A percentile compares a stretch with the other conserved stretches of the same genome.
phyloP scores from a whole-genome alignment of 495 filamentous ascomycete genomes.

The Xylaria scruposa region DNA sequence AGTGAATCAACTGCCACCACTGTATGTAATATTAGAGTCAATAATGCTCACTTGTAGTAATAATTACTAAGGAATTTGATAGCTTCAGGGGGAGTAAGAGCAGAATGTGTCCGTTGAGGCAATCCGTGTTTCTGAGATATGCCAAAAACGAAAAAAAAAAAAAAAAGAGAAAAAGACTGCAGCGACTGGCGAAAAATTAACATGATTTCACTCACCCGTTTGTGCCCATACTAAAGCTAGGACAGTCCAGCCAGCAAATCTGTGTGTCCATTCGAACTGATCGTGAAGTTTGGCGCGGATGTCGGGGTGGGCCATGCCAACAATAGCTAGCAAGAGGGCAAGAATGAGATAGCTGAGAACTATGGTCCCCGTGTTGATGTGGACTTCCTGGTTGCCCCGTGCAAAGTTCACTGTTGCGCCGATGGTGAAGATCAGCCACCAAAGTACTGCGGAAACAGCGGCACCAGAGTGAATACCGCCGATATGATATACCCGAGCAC shows the following conservation, averaged over 20 bases:
- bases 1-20: constrained; percentile 45
- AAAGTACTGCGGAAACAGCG: constrained; percentile 63
- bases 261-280: constrained; percentile 63
- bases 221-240: constrained; percentile 57
- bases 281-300: constrained; percentile 59
- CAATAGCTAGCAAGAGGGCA: constrained; percentile 38
- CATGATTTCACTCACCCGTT: constrained; percentile 19
- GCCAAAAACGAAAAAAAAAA: too few species aligned
- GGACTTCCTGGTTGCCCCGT: constrained; percentile 40
- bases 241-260: constrained; percentile 62
- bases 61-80: too few species aligned
- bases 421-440: constrained; percentile 66
- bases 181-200: background rate
- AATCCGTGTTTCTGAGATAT: too few species aligned
- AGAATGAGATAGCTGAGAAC: constrained; percentile 41
- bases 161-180: too few species aligned
- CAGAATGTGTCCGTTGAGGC: too few species aligned
- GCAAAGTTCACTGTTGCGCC: constrained; percentile 54
- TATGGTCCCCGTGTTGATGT: constrained; percentile 30
- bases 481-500: constrained; percentile 69
- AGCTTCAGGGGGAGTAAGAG: too few species aligned
- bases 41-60: too few species aligned
- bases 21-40: background rate
- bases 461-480: constrained; percentile 72
- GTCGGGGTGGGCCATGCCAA: constrained; percentile 47